Percentiles rank a stretch among this genome's conserved stretches.
Evolutionary conservation across 495 filamentous ascomycete genomes (phyloP).

Genomic region (Astrothelium subdiscretum): DNA sequence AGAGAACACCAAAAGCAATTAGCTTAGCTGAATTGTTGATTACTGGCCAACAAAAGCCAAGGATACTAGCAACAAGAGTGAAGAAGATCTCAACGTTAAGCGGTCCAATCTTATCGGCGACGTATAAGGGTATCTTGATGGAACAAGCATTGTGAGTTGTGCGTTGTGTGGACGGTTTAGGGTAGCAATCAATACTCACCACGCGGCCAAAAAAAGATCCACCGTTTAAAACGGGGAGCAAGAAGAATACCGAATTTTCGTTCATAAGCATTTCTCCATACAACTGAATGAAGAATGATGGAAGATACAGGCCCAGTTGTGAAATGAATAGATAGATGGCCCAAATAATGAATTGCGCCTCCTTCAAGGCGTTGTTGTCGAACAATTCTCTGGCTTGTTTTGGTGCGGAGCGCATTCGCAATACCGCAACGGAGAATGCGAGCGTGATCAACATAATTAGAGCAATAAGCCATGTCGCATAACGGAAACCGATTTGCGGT

Average conservation of each 20-base stretch:
- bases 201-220: conserved; percentile 23
- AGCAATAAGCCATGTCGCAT: conserved; percentile 39
- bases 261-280: conserved; percentile 14
- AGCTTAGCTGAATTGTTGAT: neutral
- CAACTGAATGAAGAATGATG: conserved; percentile 20
- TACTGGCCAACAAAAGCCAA: neutral
- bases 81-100: conserved; percentile 12
- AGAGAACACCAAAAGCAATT: neutral
- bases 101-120: conserved; percentile 19
- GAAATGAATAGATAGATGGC: conserved; percentile 9
- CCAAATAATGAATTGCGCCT: conserved; percentile 14
- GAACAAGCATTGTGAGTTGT: too few species aligned
- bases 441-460: conserved; percentile 33
- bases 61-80: neutral
- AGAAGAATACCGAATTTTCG: conserved; percentile 16
- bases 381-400: conserved; percentile 22
- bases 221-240: conserved; percentile 21
- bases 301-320: conserved; percentile 16
- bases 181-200: conserved; percentile 20
- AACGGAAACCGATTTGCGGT: conserved; percentile 58
- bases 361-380: conserved; percentile 20
- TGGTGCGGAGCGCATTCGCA: conserved; percentile 40
- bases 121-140: too few species aligned
- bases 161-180: too few species aligned
- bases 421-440: conserved; percentile 39